Evolutionary conservation across 2,329 filamentous ascomycete species (phyloP).

Genomic region (Colletotrichum higginsianum): DNA sequence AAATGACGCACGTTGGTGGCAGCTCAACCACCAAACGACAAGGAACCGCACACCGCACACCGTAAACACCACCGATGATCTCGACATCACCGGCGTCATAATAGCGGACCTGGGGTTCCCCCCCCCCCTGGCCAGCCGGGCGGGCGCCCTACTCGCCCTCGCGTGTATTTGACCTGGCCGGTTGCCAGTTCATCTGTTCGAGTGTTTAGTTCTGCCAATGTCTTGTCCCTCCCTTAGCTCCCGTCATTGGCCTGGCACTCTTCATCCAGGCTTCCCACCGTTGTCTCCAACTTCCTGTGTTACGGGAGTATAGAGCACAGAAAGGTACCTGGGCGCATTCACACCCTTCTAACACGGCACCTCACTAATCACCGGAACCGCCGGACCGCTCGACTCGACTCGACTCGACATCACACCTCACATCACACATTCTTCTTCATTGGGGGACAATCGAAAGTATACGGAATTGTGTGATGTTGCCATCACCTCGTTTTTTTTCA

Average conservation of each 20-base stretch:
- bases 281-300: not conserved
- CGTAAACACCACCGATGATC: slow-evolving; percentile 8
- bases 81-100: slow-evolving; percentile 41
- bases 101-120: slow-evolving; percentile 19
- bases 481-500: not conserved
- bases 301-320: not conserved
- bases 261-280: not conserved
- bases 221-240: not conserved
- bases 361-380: not conserved
- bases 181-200: not conserved
- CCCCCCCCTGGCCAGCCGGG: not conserved
- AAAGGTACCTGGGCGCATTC: too few relatives aligned
- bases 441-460: not conserved
- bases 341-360: not conserved
- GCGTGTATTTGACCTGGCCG: not conserved
- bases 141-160: not conserved
- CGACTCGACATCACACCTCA: too few relatives aligned
- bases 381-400: not conserved
- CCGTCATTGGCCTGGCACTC: not conserved
- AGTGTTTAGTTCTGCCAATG: too few relatives aligned
- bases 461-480: not conserved
- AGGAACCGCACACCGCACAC: not conserved
- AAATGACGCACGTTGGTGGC: not conserved
- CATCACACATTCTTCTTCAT: not conserved
- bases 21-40: not conserved